Conservation (phyloP, 331 rosid species). For the Spiraea crenata region DNA sequence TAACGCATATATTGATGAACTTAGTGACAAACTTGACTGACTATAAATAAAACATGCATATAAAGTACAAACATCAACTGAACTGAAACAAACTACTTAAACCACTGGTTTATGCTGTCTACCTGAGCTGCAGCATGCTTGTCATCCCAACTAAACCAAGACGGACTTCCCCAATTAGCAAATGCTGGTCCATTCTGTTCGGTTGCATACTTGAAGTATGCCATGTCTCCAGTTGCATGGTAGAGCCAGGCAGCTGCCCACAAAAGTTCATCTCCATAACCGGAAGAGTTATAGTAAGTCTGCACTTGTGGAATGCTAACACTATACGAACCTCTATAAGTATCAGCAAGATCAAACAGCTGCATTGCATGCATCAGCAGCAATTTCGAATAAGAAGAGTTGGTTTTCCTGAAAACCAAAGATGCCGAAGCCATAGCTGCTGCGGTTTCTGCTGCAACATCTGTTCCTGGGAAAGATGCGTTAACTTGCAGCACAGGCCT, state of each 20-base stretch:
- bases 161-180: constrained; percentile 42
- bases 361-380: constrained; percentile 53
- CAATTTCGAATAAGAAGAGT: constrained; percentile 43
- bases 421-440: constrained; percentile 75
- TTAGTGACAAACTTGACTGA: background rate
- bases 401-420: constrained; percentile 47
- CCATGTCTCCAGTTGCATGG: constrained; percentile 54
- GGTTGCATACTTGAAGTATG: constrained; percentile 54
- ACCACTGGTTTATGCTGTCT: background rate
- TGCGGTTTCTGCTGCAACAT: constrained; percentile 70
- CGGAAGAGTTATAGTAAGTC: constrained; percentile 62
- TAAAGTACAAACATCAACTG: background rate
- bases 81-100: background rate
- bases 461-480: constrained; percentile 67
- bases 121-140: constrained; percentile 72
- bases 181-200: constrained; percentile 41
- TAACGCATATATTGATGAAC: background rate
- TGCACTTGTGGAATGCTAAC: constrained; percentile 59
- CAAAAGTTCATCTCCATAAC: constrained; percentile 73
- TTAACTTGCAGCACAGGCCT: constrained; percentile 54
- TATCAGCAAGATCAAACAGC: constrained; percentile 58
- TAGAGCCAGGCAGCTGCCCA: constrained; percentile 81
- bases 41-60: background rate
- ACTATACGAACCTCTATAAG: constrained; percentile 55
- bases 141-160: constrained; percentile 87